These are phyloP conservation scores for Leccinum boreale DNA, from an alignment of 768 basidiomycete genomes.

Conservation along the genomic window DNA sequence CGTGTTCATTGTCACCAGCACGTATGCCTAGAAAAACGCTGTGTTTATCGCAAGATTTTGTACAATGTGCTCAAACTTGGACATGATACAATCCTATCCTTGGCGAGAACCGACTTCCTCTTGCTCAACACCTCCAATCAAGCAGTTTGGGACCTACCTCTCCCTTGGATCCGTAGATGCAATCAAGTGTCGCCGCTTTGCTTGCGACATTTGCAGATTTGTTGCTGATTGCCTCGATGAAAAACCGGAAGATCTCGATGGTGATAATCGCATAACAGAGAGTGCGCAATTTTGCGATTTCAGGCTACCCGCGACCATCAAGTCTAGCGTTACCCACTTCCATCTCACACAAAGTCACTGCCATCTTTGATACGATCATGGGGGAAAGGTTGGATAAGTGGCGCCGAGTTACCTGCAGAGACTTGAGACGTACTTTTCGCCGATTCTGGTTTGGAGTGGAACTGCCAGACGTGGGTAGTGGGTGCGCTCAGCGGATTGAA, in stretches of 20 bases:
- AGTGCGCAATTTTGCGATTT: constrained; percentile 4
- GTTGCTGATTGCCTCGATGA: constrained; percentile 10
- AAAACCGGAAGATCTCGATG: constrained; percentile 4
- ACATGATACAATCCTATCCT: constrained; percentile 1
- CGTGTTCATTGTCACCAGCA: too few species aligned
- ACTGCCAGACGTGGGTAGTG: too few species aligned
- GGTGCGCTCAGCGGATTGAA: too few species aligned
- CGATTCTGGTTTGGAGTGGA: too few species aligned
- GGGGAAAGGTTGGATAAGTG: too few species aligned
- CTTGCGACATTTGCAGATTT: constrained; percentile 13
- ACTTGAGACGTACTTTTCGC: too few species aligned
- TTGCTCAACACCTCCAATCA: constrained; percentile 3
- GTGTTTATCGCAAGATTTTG: neutral
- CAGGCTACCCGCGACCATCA: neutral
- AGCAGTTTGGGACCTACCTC: neutral
- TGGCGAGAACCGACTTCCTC: neutral
- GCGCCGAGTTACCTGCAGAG: too few species aligned
- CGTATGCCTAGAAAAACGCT: too few species aligned
- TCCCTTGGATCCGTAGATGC: constrained; percentile 9
- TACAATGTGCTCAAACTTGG: constrained; percentile 3
- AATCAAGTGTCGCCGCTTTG: constrained; percentile 10
- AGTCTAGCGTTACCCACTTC: constrained; percentile 9
- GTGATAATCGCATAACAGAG: constrained; percentile 1
- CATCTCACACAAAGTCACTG: constrained; percentile 11
- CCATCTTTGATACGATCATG: neutral